phyloP scores from a whole-genome alignment of 202 grass and related monocot genomes.

The Digitaria exilis region DNA sequence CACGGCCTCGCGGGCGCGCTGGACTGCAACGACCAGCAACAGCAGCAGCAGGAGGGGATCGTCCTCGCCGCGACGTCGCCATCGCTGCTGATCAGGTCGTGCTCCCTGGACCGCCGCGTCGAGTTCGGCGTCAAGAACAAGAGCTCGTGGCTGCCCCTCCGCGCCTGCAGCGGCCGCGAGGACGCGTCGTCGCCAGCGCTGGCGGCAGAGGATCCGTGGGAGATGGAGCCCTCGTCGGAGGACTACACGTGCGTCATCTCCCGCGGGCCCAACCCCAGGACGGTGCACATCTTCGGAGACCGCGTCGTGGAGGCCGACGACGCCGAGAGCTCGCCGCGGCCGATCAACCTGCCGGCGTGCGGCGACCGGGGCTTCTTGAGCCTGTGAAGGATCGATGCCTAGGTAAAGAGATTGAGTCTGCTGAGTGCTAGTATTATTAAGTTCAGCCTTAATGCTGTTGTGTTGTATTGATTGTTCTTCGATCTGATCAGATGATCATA shows the following conservation, averaged over 20 bases:
- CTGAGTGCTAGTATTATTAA: slow-evolving; percentile 27
- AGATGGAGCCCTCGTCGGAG: slow-evolving; percentile 57
- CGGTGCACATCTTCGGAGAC: slow-evolving; percentile 90
- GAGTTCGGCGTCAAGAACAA: too few species aligned
- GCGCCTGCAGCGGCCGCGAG: slow-evolving; percentile 22
- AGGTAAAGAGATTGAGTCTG: slow-evolving; percentile 32
- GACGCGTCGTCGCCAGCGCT: not conserved
- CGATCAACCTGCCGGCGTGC: slow-evolving; percentile 23
- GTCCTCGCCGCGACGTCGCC: too few species aligned
- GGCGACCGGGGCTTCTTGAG: slow-evolving; percentile 40
- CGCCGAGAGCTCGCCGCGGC: slow-evolving; percentile 45
- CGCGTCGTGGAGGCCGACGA: slow-evolving; percentile 53
- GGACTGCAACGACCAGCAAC: too few species aligned
- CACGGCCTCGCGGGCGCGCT: too few species aligned
- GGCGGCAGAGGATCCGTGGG: not conserved
- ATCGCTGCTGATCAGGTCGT: too few species aligned
- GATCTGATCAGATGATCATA: slow-evolving; percentile 38
- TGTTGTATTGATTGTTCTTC: slow-evolving; percentile 36
- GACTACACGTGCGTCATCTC: slow-evolving; percentile 99
- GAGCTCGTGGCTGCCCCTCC: slow-evolving; percentile 10
- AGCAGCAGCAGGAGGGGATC: too few species aligned
- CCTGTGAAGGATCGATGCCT: slow-evolving; percentile 20
- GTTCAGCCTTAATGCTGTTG: slow-evolving; percentile 8
- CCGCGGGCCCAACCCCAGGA: slow-evolving; percentile 82
- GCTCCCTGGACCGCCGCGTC: too few species aligned